These are phyloP conservation scores for Kwoniella bestiolae DNA, from an alignment of 768 basidiomycete genomes.

Conservation along the genomic window DNA sequence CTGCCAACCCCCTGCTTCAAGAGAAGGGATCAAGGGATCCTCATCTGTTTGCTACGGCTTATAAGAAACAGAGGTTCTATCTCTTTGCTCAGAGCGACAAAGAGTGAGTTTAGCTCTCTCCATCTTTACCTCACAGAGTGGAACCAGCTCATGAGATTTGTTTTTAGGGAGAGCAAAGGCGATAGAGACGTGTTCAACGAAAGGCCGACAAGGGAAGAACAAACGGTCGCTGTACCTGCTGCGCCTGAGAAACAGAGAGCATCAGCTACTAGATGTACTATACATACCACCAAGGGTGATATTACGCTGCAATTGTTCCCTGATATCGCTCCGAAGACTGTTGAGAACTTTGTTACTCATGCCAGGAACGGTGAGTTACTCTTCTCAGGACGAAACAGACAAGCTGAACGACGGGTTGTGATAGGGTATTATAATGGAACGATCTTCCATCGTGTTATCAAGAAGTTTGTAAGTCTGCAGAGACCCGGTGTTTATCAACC, in stretches of 20 bases:
- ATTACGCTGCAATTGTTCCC: constrained; percentile 73
- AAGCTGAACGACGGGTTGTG: too few relatives aligned
- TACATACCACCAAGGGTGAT: constrained; percentile 95
- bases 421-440: constrained; percentile 82
- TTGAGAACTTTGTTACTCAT: constrained; percentile 97
- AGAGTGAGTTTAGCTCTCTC: constrained; percentile 65
- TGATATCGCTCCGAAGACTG: constrained; percentile 86
- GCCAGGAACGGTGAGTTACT: constrained; percentile 65
- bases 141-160: neutral
- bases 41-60: constrained; percentile 88
- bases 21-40: constrained; percentile 85
- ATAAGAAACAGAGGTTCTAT: constrained; percentile 90
- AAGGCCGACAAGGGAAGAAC: constrained; percentile 93
- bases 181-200: constrained; percentile 99
- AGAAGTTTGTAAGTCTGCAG: constrained; percentile 71
- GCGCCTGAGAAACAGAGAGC: constrained; percentile 60
- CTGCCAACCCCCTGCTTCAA: constrained; percentile 89
- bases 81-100: constrained; percentile 89
- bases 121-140: too few relatives aligned
- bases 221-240: constrained; percentile 68
- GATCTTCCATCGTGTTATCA: constrained; percentile 95
- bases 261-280: constrained; percentile 77
- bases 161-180: constrained; percentile 56
- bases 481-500: neutral
- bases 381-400: too few relatives aligned